Evolutionary conservation across 371 early-diverging fungal genomes (phyloP).

Genomic region (Mucor saturninus): DNA sequence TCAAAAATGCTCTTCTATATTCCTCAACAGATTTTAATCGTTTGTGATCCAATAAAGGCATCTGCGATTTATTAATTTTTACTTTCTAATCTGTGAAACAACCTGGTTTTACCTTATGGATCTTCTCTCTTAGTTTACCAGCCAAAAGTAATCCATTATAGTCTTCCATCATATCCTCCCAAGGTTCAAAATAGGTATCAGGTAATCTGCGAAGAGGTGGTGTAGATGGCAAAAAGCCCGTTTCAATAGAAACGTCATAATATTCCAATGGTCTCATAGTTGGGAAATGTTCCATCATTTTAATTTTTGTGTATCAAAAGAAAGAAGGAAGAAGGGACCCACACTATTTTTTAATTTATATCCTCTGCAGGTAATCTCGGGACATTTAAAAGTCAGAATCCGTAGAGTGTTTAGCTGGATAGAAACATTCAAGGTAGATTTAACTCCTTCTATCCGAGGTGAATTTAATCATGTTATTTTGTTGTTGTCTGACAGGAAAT

Average conservation of each 20-base stretch:
- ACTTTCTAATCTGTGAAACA: conserved; percentile 1
- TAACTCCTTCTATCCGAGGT: neutral
- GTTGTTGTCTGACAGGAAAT: too few relatives aligned
- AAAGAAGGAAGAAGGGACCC: conserved; percentile 1
- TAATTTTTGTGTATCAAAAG: neutral
- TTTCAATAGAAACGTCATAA: conserved; percentile 82
- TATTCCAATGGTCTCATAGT: conserved; percentile 64
- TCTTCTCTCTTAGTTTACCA: conserved; percentile 72
- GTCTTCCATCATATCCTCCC: conserved; percentile 86
- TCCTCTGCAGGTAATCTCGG: neutral
- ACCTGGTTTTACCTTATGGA: conserved; percentile 62
- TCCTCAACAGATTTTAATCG: conserved; percentile 66
- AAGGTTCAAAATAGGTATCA: conserved; percentile 81
- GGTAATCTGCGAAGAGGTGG: conserved; percentile 77
- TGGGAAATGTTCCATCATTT: conserved; percentile 5
- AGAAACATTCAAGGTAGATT: too few relatives aligned
- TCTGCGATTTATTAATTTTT: conserved; percentile 40
- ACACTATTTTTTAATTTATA: neutral
- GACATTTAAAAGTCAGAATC: conserved; percentile 2
- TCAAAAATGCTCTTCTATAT: conserved; percentile 84
- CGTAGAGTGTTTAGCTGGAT: too few relatives aligned
- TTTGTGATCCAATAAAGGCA: conserved; percentile 75
- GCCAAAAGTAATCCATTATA: conserved; percentile 81
- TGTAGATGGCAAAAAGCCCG: conserved; percentile 87
- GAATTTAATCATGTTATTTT: neutral